Percentiles rank a stretch among this genome's conserved stretches.
Conservation (phyloP, 306 rosid species). For the Medicago lupulina region DNA sequence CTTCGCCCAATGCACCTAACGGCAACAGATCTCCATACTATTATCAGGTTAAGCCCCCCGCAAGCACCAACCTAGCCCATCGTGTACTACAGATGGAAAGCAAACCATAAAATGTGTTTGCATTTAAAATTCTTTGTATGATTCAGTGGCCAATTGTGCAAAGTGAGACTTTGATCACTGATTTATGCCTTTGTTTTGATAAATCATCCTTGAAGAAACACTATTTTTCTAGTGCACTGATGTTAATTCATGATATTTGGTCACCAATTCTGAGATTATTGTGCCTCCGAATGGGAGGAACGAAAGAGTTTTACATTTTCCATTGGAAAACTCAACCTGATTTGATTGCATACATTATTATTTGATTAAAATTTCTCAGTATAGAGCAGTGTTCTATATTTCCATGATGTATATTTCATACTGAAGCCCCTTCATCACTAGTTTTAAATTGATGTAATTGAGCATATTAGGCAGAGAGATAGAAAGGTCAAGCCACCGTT, state of each 20-base stretch:
- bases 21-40: constrained; percentile 49
- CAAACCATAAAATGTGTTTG: constrained; percentile 28
- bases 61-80: constrained; percentile 60
- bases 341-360: background rate
- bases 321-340: background rate
- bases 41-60: constrained; percentile 55
- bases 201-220: constrained; percentile 30
- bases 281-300: constrained; percentile 1
- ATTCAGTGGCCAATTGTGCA: constrained; percentile 46
- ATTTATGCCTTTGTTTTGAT: constrained; percentile 15
- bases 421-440: background rate
- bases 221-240: constrained; percentile 28
- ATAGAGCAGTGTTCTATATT: background rate
- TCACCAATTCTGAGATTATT: constrained; percentile 11
- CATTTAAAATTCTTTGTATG: constrained; percentile 46
- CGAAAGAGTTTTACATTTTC: background rate
- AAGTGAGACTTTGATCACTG: constrained; percentile 24
- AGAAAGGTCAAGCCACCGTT: too few species aligned
- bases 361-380: background rate
- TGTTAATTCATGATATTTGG: background rate
- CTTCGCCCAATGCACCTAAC: constrained; percentile 50
- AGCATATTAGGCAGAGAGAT: background rate
- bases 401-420: constrained; percentile 3
- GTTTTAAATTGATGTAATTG: background rate
- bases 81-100: background rate